Conservation (phyloP, 2,329 filamentous ascomycete species). For the Aspergillus sp. region DNA sequence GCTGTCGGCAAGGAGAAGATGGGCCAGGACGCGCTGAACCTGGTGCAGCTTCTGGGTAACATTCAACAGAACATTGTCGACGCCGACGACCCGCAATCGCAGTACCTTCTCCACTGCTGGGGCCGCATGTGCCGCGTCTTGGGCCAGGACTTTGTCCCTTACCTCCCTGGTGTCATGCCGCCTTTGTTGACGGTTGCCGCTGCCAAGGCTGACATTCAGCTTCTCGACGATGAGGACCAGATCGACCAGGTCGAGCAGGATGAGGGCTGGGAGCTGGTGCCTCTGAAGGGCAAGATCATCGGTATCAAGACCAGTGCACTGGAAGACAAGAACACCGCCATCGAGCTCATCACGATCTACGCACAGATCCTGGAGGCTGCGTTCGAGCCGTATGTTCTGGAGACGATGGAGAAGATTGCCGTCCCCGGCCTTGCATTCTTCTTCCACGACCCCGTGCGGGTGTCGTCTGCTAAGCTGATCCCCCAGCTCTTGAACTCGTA, state of each 20-base stretch:
- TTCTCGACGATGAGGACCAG: slow-evolving; percentile 92
- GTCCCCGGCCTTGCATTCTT: slow-evolving; percentile 94
- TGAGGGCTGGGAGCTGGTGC: slow-evolving; percentile 96
- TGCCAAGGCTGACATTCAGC: slow-evolving; percentile 95
- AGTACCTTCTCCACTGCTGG: slow-evolving; percentile 98
- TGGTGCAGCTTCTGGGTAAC: slow-evolving; percentile 82
- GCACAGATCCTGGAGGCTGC: slow-evolving; percentile 90
- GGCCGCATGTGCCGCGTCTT: slow-evolving; percentile 97
- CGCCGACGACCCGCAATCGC: slow-evolving; percentile 90
- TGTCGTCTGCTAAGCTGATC: slow-evolving; percentile 91
- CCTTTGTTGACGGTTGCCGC: slow-evolving; percentile 87
- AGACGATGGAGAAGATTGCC: slow-evolving; percentile 96
- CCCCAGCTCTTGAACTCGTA: slow-evolving; percentile 91
- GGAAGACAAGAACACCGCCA: slow-evolving; percentile 99
- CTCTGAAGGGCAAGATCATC: slow-evolving; percentile 95
- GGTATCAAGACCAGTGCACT: slow-evolving; percentile 96
- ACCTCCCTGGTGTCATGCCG: slow-evolving; percentile 90
- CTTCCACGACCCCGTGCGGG: slow-evolving; percentile 96
- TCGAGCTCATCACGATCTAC: slow-evolving; percentile 95
- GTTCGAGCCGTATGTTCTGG: slow-evolving; percentile 87
- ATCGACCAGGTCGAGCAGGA: slow-evolving; percentile 90
- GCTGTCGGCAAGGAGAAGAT: slow-evolving; percentile 94
- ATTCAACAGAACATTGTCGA: slow-evolving; percentile 88
- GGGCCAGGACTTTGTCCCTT: slow-evolving; percentile 86
- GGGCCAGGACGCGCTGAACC: slow-evolving; percentile 78